phyloP scores from a whole-genome alignment of 148 eudicot species.

The Rhododendron simsii region DNA sequence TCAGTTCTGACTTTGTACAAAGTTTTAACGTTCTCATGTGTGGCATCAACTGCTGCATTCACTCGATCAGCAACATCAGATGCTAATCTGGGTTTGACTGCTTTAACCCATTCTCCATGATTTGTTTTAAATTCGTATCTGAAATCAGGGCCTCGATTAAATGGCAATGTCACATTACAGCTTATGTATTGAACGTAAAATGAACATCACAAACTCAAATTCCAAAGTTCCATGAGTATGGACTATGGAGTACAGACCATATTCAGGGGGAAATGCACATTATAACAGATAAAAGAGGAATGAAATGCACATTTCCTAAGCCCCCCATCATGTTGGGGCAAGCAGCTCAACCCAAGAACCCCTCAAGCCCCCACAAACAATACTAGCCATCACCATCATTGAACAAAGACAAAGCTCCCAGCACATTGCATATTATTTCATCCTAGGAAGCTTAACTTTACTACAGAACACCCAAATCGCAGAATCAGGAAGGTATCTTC shows the following conservation, averaged over 20 bases:
- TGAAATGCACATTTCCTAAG: neutral
- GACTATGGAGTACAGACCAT: neutral
- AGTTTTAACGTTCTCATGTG: conserved; percentile 42
- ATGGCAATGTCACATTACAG: neutral
- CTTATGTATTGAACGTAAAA: neutral
- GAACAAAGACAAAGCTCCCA: neutral
- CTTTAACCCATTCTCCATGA: conserved; percentile 74
- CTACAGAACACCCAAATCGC: neutral
- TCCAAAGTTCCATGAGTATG: neutral
- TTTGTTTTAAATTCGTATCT: conserved; percentile 83
- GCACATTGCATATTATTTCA: neutral
- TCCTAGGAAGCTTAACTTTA: neutral
- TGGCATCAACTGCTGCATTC: conserved; percentile 37
- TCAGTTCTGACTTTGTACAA: conserved; percentile 79
- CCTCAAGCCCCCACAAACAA: neutral
- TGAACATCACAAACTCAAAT: neutral
- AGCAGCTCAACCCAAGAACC: neutral
- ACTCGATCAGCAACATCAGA: conserved; percentile 48
- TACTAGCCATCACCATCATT: neutral
- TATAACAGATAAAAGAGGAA: neutral
- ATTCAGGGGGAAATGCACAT: neutral
- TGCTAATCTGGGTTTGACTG: conserved; percentile 59
- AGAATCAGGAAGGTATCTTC: neutral
- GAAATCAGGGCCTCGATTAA: conserved; percentile 15
- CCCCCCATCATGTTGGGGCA: neutral